These are phyloP conservation scores for Brachypodium distachyon DNA, from an alignment of 202 grass and related monocot genomes.

Conservation along the genomic window DNA sequence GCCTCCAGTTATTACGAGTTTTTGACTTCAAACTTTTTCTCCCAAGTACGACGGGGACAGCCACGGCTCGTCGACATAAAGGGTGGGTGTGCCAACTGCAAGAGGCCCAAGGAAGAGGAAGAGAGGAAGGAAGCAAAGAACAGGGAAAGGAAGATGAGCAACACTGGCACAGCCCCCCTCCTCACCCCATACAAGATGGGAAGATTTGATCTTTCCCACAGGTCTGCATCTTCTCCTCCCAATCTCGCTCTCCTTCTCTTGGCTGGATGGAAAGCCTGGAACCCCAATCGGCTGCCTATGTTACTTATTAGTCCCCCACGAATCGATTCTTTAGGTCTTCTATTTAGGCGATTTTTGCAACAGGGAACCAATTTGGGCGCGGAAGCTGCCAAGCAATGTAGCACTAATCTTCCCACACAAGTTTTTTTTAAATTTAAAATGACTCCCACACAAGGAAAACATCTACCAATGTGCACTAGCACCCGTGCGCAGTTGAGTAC, in stretches of 20 bases:
- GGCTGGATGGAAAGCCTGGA: too few species aligned
- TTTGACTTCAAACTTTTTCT: too few species aligned
- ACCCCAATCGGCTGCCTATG: not conserved
- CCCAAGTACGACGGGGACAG: not conserved
- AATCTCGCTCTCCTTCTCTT: not conserved
- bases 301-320: not conserved
- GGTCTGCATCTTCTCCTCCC: slow-evolving; percentile 1
- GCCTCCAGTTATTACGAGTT: too few species aligned
- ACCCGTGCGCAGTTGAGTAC: too few species aligned
- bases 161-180: not conserved
- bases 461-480: too few species aligned
- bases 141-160: slow-evolving; percentile 2
- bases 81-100: not conserved
- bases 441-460: not conserved
- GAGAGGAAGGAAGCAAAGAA: not conserved
- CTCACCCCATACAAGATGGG: slow-evolving; percentile 54
- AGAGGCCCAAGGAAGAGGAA: not conserved
- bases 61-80: not conserved
- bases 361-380: not conserved
- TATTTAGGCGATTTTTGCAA: not conserved
- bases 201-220: slow-evolving; percentile 44
- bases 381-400: not conserved
- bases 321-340: not conserved
- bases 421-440: not conserved
- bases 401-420: not conserved